A percentile compares a stretch with the other conserved stretches of the same genome.
Conservation (phyloP, 345 rosid species). For the Cardamine resedifolia region DNA sequence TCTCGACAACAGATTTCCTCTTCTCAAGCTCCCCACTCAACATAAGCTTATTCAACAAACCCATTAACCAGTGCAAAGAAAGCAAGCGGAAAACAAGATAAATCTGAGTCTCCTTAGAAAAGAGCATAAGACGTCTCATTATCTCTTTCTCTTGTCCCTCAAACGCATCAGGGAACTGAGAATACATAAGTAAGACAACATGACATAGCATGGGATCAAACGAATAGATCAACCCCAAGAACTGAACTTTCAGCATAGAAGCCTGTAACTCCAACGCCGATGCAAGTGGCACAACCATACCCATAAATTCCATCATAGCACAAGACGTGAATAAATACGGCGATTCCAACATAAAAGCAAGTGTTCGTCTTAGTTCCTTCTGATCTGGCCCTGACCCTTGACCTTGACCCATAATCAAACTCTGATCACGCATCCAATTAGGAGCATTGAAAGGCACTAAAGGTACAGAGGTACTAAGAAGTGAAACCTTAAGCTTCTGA, state of each 20-base stretch:
- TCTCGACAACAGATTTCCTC: slow-evolving; percentile 52
- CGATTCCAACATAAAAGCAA: slow-evolving; percentile 86
- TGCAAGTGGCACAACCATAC: slow-evolving; percentile 75
- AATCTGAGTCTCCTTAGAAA: slow-evolving; percentile 69
- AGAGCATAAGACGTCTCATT: slow-evolving; percentile 57
- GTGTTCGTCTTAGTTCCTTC: slow-evolving; percentile 85
- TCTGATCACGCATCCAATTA: slow-evolving; percentile 37
- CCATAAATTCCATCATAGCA: slow-evolving; percentile 83
- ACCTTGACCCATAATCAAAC: slow-evolving; percentile 29
- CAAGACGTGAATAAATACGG: slow-evolving; percentile 74
- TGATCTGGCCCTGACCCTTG: slow-evolving; percentile 57
- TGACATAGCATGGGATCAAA: slow-evolving; percentile 80
- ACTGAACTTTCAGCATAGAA: slow-evolving; percentile 91
- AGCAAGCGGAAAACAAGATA: slow-evolving; percentile 77
- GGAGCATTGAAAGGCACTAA: slow-evolving; percentile 82
- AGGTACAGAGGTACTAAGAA: slow-evolving; percentile 73
- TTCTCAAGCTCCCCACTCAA: slow-evolving; percentile 49
- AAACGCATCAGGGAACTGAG: slow-evolving; percentile 63
- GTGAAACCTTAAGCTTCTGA: slow-evolving; percentile 56
- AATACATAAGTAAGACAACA: slow-evolving; percentile 65
- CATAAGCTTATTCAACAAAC: slow-evolving; percentile 53
- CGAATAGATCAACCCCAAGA: slow-evolving; percentile 81
- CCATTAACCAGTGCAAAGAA: slow-evolving; percentile 83
- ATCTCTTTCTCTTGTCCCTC: slow-evolving; percentile 81
- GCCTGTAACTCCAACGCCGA: slow-evolving; percentile 78